These are phyloP conservation scores for Volvox carteri DNA, from an alignment of 163 green algal species.

Conservation along the genomic window DNA sequence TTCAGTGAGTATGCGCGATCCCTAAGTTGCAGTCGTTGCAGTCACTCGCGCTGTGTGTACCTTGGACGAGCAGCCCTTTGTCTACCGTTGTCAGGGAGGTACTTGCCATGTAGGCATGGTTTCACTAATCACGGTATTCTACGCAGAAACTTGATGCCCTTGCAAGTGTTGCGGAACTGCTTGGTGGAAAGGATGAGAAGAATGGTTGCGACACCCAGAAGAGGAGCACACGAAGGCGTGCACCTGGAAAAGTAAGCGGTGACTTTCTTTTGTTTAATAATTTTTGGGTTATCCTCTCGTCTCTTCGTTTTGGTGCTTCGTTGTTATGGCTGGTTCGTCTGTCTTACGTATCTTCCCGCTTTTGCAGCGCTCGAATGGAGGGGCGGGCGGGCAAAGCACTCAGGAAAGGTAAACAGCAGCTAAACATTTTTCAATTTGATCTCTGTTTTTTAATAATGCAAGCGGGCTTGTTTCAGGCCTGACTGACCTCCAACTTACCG, in stretches of 20 bases:
- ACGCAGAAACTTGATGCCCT: constrained; percentile 14
- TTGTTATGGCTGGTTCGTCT: too few species aligned
- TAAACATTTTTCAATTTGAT: background rate
- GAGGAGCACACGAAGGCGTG: background rate
- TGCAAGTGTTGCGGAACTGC: constrained; percentile 10
- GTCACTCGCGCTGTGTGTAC: too few species aligned
- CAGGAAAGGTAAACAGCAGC: constrained; percentile 6
- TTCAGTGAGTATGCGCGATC: constrained; percentile 4
- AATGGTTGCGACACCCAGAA: constrained; percentile 8
- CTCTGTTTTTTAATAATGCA: too few species aligned
- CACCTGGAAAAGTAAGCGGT: background rate
- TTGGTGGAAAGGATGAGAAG: constrained; percentile 6
- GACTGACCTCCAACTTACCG: background rate
- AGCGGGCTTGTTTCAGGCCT: too few species aligned
- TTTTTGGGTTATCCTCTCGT: too few species aligned
- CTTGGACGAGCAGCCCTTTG: background rate
- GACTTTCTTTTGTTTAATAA: too few species aligned
- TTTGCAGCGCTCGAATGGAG: constrained; percentile 5
- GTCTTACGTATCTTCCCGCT: background rate
- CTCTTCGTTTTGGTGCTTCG: too few species aligned
- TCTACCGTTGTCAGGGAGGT: background rate
- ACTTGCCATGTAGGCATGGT: too few species aligned
- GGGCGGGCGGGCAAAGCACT: background rate
- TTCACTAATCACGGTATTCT: too few species aligned
- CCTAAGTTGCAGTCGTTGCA: too few species aligned